phyloP scores from a whole-genome alignment of 768 basidiomycete species.

The Mycena alexandri region DNA sequence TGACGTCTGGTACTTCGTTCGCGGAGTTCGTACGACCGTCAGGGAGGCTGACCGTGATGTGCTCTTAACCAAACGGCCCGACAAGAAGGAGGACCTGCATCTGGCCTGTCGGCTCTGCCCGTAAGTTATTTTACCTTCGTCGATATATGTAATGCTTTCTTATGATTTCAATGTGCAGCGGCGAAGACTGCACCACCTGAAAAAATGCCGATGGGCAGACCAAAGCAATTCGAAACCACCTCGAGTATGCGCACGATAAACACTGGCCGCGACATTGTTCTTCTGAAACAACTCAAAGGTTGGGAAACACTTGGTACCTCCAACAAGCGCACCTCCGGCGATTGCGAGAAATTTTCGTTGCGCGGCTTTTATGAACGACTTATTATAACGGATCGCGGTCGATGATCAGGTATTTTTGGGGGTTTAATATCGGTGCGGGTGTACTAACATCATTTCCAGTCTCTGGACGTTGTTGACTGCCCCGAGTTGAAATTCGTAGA shows the following conservation, averaged over 20 bases:
- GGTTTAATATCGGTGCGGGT: no score
- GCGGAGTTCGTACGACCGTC: not conserved
- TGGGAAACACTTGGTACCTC: no score
- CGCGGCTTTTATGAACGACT: no score
- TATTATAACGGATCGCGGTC: no score
- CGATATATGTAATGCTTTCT: not conserved
- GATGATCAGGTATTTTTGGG: no score
- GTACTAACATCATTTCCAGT: no score
- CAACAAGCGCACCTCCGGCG: no score
- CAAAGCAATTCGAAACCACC: conserved; percentile 31
- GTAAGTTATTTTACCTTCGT: conserved; percentile 7
- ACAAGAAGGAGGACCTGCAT: not conserved
- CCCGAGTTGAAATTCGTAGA: no score
- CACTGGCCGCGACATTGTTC: conserved; percentile 29
- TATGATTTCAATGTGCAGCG: not conserved
- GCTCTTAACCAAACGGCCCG: not conserved
- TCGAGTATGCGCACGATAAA: conserved; percentile 20
- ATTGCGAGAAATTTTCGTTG: no score
- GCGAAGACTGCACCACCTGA: conserved; percentile 33
- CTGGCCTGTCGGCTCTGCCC: conserved; percentile 13
- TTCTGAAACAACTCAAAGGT: conserved; percentile 32
- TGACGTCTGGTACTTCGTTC: conserved; percentile 23
- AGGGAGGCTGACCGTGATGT: not conserved
- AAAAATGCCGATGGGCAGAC: conserved; percentile 36
- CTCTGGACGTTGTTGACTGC: no score